phyloP scores from a whole-genome alignment of 371 early-diverging fungal species.

The Mucor circinelloides region DNA sequence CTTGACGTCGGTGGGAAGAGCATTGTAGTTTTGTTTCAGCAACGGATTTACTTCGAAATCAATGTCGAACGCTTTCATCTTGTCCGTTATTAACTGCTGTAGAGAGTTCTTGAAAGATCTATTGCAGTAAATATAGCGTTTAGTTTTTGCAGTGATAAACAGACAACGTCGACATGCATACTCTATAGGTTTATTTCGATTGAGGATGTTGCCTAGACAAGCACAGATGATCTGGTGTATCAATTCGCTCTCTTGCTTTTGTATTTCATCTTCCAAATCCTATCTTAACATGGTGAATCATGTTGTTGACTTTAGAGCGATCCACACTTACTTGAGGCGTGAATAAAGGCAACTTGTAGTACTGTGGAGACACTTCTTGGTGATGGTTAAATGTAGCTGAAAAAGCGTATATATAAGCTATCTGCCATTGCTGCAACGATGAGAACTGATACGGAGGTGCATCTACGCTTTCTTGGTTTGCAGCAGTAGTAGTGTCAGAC shows the following conservation, averaged over 20 bases:
- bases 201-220: slow-evolving; percentile 40
- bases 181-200: slow-evolving; percentile 44
- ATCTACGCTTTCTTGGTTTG: neutral
- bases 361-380: slow-evolving; percentile 11
- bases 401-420: slow-evolving; percentile 49
- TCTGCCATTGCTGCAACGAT: slow-evolving; percentile 33
- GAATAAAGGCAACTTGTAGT: slow-evolving; percentile 27
- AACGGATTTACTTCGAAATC: slow-evolving; percentile 40
- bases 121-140: neutral
- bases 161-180: slow-evolving; percentile 11
- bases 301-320: slow-evolving; percentile 18
- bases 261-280: slow-evolving; percentile 35
- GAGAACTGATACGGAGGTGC: slow-evolving; percentile 4
- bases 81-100: slow-evolving; percentile 31
- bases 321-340: slow-evolving; percentile 35
- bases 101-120: slow-evolving; percentile 28
- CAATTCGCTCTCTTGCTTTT: slow-evolving; percentile 23
- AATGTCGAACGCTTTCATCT: slow-evolving; percentile 34
- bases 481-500: neutral
- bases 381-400: slow-evolving; percentile 24
- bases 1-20: slow-evolving; percentile 27
- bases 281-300: neutral
- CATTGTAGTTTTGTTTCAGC: slow-evolving; percentile 21
- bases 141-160: neutral
- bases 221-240: slow-evolving; percentile 35